These are phyloP conservation scores for Sporothrix luriei DNA, from an alignment of 2,329 filamentous ascomycete species.

Conservation along the genomic window DNA sequence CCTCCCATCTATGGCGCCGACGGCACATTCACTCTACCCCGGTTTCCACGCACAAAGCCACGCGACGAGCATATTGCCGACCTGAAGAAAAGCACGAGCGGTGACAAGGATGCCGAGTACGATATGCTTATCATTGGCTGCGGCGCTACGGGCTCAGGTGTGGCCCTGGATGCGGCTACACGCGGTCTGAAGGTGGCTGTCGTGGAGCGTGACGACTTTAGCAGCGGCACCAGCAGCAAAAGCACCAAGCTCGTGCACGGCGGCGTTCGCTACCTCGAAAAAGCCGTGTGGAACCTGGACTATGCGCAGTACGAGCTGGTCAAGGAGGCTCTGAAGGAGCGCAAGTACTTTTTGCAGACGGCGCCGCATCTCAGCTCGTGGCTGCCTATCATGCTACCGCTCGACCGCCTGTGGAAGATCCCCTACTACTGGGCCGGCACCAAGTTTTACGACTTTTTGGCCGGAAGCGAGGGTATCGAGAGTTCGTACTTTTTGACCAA, in stretches of 20 bases:
- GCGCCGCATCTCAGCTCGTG: slow-evolving; percentile 79
- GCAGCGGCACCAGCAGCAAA: slow-evolving; percentile 79
- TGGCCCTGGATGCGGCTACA: slow-evolving; percentile 78
- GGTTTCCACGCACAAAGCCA: slow-evolving; percentile 64
- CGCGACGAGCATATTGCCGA: slow-evolving; percentile 66
- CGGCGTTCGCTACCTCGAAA: slow-evolving; percentile 81
- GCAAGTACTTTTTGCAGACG: slow-evolving; percentile 79
- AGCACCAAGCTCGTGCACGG: slow-evolving; percentile 88
- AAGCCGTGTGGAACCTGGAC: slow-evolving; percentile 82
- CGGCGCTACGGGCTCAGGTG: slow-evolving; percentile 76
- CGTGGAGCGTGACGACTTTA: slow-evolving; percentile 81
- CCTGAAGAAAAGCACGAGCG: slow-evolving; percentile 50
- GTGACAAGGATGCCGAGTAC: slow-evolving; percentile 58
- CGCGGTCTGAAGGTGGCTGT: slow-evolving; percentile 77
- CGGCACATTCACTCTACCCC: slow-evolving; percentile 66
- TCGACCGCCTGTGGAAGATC: slow-evolving; percentile 81
- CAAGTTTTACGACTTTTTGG: slow-evolving; percentile 79
- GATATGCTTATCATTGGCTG: slow-evolving; percentile 78
- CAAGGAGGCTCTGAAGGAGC: slow-evolving; percentile 77
- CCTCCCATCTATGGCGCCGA: slow-evolving; percentile 70
- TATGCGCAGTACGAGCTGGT: slow-evolving; percentile 81
- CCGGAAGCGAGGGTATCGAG: slow-evolving; percentile 79
- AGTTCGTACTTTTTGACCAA: slow-evolving; percentile 80
- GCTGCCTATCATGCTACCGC: slow-evolving; percentile 79
- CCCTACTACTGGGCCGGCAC: slow-evolving; percentile 72